Percentiles rank a stretch among this genome's conserved stretches.
Evolutionary conservation across 2,329 filamentous ascomycete species (phyloP).

Genomic region (Fusarium kyushuense): DNA sequence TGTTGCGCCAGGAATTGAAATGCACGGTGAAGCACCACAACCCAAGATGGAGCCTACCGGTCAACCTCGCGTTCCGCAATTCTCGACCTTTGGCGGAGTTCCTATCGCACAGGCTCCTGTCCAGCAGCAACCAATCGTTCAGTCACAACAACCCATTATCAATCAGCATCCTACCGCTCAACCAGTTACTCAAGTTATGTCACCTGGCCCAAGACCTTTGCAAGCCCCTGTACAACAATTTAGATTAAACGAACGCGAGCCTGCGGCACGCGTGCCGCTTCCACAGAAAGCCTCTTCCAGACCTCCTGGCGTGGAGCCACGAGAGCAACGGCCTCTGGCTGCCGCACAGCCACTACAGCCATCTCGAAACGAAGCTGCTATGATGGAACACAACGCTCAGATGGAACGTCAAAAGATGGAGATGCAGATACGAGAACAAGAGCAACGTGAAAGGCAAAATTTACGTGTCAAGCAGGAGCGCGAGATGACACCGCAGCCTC

Average conservation of each 20-base stretch:
- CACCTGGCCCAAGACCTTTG: constrained; percentile 58
- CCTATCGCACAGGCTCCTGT: constrained; percentile 60
- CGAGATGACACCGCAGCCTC: constrained; percentile 55
- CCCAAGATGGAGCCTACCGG: constrained; percentile 59
- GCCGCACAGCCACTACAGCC: constrained; percentile 53
- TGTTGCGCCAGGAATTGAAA: constrained; percentile 60
- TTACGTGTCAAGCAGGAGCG: constrained; percentile 63
- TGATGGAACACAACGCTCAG: constrained; percentile 48
- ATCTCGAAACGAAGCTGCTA: constrained; percentile 51
- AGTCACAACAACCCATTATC: constrained; percentile 49
- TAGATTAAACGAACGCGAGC: constrained; percentile 54
- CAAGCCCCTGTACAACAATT: constrained; percentile 59
- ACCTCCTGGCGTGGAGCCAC: constrained; percentile 50
- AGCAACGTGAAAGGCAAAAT: constrained; percentile 50
- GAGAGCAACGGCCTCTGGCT: constrained; percentile 52
- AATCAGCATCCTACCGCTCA: constrained; percentile 55
- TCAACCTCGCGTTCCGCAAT: constrained; percentile 54
- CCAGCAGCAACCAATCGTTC: constrained; percentile 50
- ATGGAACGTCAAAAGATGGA: constrained; percentile 52
- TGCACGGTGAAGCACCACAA: constrained; percentile 59
- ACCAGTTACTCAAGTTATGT: constrained; percentile 59
- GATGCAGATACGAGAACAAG: constrained; percentile 49
- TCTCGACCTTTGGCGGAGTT: constrained; percentile 57
- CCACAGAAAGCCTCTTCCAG: constrained; percentile 55
- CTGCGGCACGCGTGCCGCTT: constrained; percentile 55